Conservation (phyloP, 139 green algal genomes). For the Chlamydomonas sp. region DNA sequence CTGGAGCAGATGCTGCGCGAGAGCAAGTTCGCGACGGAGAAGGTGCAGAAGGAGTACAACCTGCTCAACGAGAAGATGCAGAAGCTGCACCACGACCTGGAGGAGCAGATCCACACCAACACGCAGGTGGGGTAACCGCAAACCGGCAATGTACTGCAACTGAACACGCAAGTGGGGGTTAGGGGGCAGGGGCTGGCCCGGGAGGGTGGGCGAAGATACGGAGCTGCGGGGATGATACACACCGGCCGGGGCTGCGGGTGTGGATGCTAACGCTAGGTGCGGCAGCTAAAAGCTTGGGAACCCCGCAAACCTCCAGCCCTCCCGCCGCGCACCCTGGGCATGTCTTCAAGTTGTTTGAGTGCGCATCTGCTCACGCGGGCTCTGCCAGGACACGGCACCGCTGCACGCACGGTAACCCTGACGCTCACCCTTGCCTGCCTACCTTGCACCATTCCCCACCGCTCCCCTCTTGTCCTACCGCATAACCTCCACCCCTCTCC, state of each 20-base stretch:
- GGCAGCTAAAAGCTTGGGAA: too few relatives aligned
- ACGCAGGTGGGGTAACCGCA: constrained; percentile 53
- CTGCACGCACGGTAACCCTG: too few relatives aligned
- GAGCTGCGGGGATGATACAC: too few relatives aligned
- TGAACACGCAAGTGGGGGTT: too few relatives aligned
- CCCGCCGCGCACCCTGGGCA: too few relatives aligned
- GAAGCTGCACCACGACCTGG: constrained; percentile 90
- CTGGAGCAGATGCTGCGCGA: constrained; percentile 81
- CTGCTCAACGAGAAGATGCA: constrained; percentile 84
- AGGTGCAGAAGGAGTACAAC: constrained; percentile 91
- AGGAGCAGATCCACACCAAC: constrained; percentile 92
- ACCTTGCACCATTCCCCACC: background rate
- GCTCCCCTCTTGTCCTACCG: background rate
- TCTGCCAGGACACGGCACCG: too few relatives aligned
- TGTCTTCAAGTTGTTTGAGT: too few relatives aligned
- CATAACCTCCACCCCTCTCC: background rate
- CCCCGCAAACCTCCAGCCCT: too few relatives aligned
- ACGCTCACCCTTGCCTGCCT: too few relatives aligned
- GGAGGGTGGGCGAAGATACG: too few relatives aligned
- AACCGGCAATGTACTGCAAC: background rate
- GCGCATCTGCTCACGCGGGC: too few relatives aligned
- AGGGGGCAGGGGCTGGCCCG: too few relatives aligned
- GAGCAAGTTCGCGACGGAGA: constrained; percentile 70
- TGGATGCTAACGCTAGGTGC: background rate
- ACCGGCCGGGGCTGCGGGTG: background rate